Base-by-base conservation (phyloP, 2,329 filamentous ascomycete species). In the Hymenoscyphus fructigenus region DNA sequence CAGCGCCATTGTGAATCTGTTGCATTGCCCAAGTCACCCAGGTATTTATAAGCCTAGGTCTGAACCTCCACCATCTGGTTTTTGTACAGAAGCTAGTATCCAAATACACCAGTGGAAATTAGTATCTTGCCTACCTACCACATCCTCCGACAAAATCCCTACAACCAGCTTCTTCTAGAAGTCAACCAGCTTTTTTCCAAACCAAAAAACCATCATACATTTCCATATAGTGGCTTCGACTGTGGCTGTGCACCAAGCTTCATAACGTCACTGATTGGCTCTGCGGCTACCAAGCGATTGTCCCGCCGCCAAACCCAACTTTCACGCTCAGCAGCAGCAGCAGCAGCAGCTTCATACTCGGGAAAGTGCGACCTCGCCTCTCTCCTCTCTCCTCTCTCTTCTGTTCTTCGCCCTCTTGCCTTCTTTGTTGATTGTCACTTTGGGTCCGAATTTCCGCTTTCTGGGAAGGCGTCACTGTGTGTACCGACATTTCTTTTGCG, bases 401-500 rank as follows among this genome's bases (percentile, higher is more conserved):
- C 9, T 41, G 2, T 44, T 4, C 10, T 23, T 9, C 57, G 2
- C 34, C 17, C 26, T 59, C 36, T 57, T 65, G 57, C 29, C 44
- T 66, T 64, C 66, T 62, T 65, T 57, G 59, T 63, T 61, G 44
- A 44, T 57, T 66, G 44, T 9, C 20, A 50, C 20, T 50, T 50
- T 50, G 44, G 10, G 20, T 4, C 9, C 57, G 55, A 44, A 29
- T 61, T 59, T 65, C 34, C 58, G 61, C 47, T 66, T 65, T 63
- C 62, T 66, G 67, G 69, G 68, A 70, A 69, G 71, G 70, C 65
- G 66, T 66, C 64, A 66, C 67, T 67, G 29, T 32, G 29, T 32
- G 64, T 29, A 65, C 59, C 60, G 57, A 58, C 9, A 56, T 26
- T 34, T 64, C 50, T 23, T 29, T 17, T 66, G 67, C 69, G 55